These are phyloP conservation scores for Trichomonas vaginalis DNA, from an alignment of 208 protist genomes.

Conservation along the genomic window DNA sequence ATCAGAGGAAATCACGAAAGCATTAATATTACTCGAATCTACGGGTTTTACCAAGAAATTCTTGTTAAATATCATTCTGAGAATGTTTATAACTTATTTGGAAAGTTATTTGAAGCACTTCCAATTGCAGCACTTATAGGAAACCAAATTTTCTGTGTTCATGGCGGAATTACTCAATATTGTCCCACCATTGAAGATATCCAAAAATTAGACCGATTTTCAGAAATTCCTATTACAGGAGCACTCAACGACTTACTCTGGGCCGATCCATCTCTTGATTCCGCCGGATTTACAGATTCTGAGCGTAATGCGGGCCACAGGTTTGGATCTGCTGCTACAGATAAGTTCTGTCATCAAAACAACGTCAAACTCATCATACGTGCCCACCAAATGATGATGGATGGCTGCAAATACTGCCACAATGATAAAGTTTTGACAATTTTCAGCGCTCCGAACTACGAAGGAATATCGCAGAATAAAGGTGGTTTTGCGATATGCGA, in stretches of 20 bases:
- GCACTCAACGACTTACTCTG: slow-evolving; percentile 96
- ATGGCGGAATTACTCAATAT: slow-evolving; percentile 38
- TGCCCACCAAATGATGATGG: not conserved
- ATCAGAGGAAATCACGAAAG: slow-evolving; percentile 94
- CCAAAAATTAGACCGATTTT: slow-evolving; percentile 77
- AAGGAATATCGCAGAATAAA: not conserved
- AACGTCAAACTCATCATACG: not conserved
- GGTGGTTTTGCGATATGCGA: not conserved
- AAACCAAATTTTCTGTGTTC: slow-evolving; percentile 96
- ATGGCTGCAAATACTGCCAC: not conserved
- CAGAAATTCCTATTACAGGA: slow-evolving; percentile 88
- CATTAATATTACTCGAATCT: slow-evolving; percentile 82
- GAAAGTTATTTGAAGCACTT: slow-evolving; percentile 93
- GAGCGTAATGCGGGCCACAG: slow-evolving; percentile 89
- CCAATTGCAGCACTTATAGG: slow-evolving; percentile 92
- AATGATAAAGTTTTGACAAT: not conserved
- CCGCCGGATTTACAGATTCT: slow-evolving; percentile 82
- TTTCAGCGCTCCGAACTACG: not conserved
- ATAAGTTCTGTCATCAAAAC: not conserved
- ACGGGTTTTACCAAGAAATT: slow-evolving; percentile 68
- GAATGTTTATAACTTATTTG: slow-evolving; percentile 94
- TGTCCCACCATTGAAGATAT: slow-evolving; percentile 58
- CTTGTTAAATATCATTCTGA: slow-evolving; percentile 84
- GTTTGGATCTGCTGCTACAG: slow-evolving; percentile 56
- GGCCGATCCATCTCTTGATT: slow-evolving; percentile 85